These are phyloP conservation scores for Fusarium sp. DNA, from an alignment of 2,329 filamentous ascomycete species.

Conservation along the genomic window DNA sequence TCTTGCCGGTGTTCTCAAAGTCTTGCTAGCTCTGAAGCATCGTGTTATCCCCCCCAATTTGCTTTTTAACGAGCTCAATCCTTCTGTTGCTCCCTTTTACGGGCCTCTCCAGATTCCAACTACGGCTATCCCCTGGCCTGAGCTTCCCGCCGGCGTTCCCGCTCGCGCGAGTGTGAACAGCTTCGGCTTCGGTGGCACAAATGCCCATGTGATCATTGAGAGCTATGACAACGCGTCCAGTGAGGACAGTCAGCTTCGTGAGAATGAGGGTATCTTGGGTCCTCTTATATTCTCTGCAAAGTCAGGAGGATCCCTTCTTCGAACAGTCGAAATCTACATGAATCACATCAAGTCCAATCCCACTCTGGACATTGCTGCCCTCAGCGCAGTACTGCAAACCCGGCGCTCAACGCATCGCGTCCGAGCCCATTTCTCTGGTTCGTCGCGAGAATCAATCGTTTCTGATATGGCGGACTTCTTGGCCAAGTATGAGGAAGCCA, in stretches of 20 bases:
- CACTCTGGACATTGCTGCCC: neutral
- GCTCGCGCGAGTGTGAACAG: conserved; percentile 12
- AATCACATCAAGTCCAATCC: neutral
- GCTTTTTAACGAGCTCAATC: conserved; percentile 8
- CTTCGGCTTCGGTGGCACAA: conserved; percentile 24
- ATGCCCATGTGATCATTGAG: conserved; percentile 26
- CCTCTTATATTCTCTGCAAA: neutral
- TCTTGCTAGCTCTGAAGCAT: neutral
- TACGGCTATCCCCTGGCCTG: conserved; percentile 4
- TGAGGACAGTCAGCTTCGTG: neutral
- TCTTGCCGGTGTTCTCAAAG: conserved; percentile 1
- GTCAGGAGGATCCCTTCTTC: neutral
- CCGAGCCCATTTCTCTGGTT: neutral
- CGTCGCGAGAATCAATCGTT: neutral
- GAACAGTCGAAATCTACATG: neutral
- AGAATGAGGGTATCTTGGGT: neutral
- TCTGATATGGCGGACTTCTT: neutral
- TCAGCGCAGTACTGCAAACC: neutral
- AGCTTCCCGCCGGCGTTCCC: neutral
- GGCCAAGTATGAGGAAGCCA: neutral
- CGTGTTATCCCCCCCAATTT: neutral
- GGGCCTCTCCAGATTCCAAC: neutral
- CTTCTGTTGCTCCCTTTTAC: conserved; percentile 2
- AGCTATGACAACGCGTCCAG: neutral
- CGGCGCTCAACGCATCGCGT: neutral